Base-by-base conservation (phyloP, 768 basidiomycete species). In the Lactifluus hygrophoroides region DNA sequence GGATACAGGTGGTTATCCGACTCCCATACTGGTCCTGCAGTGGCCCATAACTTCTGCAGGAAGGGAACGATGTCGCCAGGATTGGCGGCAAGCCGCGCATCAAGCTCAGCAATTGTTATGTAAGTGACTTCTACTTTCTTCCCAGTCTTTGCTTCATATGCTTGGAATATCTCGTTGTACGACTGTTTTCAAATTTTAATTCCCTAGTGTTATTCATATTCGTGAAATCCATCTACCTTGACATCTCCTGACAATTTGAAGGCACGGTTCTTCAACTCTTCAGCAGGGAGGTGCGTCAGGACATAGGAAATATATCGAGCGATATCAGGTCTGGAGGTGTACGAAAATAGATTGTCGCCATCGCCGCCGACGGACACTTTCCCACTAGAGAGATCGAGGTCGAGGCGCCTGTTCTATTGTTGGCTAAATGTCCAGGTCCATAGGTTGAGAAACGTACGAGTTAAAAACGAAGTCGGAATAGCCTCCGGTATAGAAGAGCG, bases 141-240 rank as follows among this genome's bases (percentile, higher is more conserved):
- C n/a, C n/a, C n/a, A n/a, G n/a, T n/a, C n/a, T n/a, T n/a, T n/a
- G n/a, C n/a, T n/a, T n/a, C n/a, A n/a, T 64, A 66, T n/a, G 49
- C 54, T 9, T 54, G 48, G 46, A 64, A 51, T 43, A 66, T 45
- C 27, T 66, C 54, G 30, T 66, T 66, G 47, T 61, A 55, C 5
- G 58, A 54, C 61, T 62, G 43, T 7, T 27, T 30, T 13, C 2
- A 32, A 1, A 16, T 5, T 1, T 10, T 14, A 9, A 11, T 51
- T 17, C 19, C 4, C 40, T 3, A 4, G 10, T n/a, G 13, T 8
- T 16, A 17, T 37, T 9, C 14, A 21, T 6, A 0, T 10, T n/a
- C 5, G 7, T 30, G 7, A 7, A 25, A 53, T 8, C 3, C 19
- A 47, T 54, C 44, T 45, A 55, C 60, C 40, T 50, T 53, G 48